These are phyloP conservation scores for Camellia japonica DNA, from an alignment of 148 eudicot species.

Conservation along the genomic window DNA sequence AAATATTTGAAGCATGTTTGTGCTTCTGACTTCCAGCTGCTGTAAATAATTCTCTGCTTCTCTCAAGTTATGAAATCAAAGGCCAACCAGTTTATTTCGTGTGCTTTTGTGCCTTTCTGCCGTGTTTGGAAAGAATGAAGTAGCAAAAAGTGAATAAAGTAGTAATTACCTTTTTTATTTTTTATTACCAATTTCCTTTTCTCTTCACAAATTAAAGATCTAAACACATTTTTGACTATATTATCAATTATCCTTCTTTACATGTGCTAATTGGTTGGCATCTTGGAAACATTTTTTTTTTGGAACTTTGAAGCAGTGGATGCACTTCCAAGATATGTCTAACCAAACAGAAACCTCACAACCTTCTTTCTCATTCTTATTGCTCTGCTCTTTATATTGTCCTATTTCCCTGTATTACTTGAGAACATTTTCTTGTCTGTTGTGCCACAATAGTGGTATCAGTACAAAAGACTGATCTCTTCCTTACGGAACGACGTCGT, in stretches of 20 bases:
- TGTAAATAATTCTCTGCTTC: constrained; percentile 25
- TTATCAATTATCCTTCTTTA: not conserved
- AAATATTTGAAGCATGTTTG: constrained; percentile 11
- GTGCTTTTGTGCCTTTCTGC: not conserved
- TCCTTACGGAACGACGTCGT: too few species aligned
- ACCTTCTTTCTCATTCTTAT: not conserved
- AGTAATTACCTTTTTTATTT: too few species aligned
- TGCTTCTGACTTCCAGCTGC: constrained; percentile 14
- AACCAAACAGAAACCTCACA: not conserved
- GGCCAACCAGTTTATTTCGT: not conserved
- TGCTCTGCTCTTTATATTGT: not conserved
- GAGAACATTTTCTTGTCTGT: not conserved
- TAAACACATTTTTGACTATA: too few species aligned
- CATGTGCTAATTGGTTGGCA: not conserved
- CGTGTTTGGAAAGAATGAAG: too few species aligned
- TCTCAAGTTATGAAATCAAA: not conserved
- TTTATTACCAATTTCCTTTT: too few species aligned
- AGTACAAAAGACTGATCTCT: not conserved
- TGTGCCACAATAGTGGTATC: not conserved
- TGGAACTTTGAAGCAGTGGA: not conserved
- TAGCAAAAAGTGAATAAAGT: too few species aligned
- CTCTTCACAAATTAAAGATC: too few species aligned
- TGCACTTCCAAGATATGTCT: not conserved
- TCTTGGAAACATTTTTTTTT: not conserved
- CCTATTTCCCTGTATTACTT: not conserved